Evolutionary conservation across 148 eudicot species (phyloP), one percentile per base, ranked within the genome.

Genomic region (Selenicereus undatus): DNA sequence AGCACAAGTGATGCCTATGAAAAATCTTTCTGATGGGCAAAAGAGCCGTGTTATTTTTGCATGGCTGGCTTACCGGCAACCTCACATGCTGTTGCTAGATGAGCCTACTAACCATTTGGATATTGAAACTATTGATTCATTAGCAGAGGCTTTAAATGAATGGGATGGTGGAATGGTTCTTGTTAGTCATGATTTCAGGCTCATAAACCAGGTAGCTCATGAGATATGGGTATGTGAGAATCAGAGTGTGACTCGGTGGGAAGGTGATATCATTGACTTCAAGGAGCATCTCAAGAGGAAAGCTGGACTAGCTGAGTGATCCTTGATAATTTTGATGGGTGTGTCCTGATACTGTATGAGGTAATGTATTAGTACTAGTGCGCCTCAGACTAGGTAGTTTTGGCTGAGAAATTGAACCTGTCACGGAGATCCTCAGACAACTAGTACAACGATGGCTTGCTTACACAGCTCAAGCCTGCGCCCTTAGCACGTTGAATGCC

Each of bases 161-260:
- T 95, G 97, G 97, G 98, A 95, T 74, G 98, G 97, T 12, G 97
- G 98, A n/a, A 48, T 95, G 94, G 98, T 95, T 71, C 91, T 95
- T 48, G 98, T 95, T 66, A 93, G 98, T 76, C 98, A 95, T 16
- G 98, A 95, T 71, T 95, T 95, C 70, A 87, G 98, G 91, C 93
- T 95, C 30, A 95, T 95, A 42, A 93, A 91, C 86, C 95, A 95
- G 89, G 99, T 95, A 79, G 99, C 99, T 3, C 88, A 91, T 8
- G 99, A 95, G 89, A 93, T 95, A 50, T 95, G 97, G 99, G 99
- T 95, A 56, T 95, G 99, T 24, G 97, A 93, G 88, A 91, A 95
- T 78, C 93, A 93, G 83, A 80, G 94, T 1, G 95, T 95, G 83
- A 89, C 89, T 20, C 85, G 89, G 26, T 95, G 99, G 99, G 89